Conservation (phyloP, 2,329 filamentous ascomycete genomes). For the Nakataea oryzae region DNA sequence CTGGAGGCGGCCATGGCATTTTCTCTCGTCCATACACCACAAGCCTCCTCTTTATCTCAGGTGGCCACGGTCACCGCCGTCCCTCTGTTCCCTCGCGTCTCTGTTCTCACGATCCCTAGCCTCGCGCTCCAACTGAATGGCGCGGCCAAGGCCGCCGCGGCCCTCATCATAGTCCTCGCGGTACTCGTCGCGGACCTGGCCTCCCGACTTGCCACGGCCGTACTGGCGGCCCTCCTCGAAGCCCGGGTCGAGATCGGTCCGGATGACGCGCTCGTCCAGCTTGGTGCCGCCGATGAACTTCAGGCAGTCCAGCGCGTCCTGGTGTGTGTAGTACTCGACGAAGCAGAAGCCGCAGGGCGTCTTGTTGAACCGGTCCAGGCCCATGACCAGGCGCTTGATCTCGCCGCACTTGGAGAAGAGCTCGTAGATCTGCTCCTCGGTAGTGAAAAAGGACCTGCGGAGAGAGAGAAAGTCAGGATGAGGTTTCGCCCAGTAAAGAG, state of each 20-base stretch:
- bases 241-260: slow-evolving; percentile 89
- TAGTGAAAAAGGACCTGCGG: slow-evolving; percentile 85
- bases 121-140: slow-evolving; percentile 46
- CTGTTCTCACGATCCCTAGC: slow-evolving; percentile 17
- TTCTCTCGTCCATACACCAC: not conserved
- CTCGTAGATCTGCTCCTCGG: slow-evolving; percentile 97
- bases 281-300: slow-evolving; percentile 98
- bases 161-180: slow-evolving; percentile 95
- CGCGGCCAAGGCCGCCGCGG: slow-evolving; percentile 77
- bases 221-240: slow-evolving; percentile 96
- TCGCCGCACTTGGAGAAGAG: slow-evolving; percentile 93
- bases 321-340: slow-evolving; percentile 97
- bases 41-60: slow-evolving; percentile 28
- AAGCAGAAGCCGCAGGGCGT: slow-evolving; percentile 99
- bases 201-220: slow-evolving; percentile 87
- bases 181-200: slow-evolving; percentile 96
- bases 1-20: not conserved
- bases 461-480: not conserved
- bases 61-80: slow-evolving; percentile 49
- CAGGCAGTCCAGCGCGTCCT: slow-evolving; percentile 94
- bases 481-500: not conserved
- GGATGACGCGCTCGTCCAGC: slow-evolving; percentile 91
- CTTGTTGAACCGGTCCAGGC: slow-evolving; percentile 91
- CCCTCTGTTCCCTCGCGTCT: slow-evolving; percentile 21
- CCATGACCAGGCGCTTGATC: slow-evolving; percentile 97